These are phyloP conservation scores for Skeletonema potamos DNA, from an alignment of 108 stramenopile species.

Conservation along the genomic window DNA sequence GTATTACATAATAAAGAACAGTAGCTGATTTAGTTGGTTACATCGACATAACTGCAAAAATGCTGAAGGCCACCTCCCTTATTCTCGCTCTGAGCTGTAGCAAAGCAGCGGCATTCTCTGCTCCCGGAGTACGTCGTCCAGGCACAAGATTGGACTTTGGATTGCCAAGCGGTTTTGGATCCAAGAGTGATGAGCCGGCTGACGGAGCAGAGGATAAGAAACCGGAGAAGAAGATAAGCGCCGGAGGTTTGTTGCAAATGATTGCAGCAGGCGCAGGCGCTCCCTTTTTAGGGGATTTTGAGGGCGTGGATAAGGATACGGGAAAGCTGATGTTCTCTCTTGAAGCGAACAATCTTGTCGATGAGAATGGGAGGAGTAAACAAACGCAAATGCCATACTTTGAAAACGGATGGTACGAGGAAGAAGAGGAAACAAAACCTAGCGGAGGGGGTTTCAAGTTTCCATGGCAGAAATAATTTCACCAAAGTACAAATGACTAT, in stretches of 20 bases:
- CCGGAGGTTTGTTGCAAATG: constrained; percentile 65
- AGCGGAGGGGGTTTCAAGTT: constrained; percentile 44
- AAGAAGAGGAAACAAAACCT: constrained; percentile 58
- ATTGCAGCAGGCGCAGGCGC: constrained; percentile 82
- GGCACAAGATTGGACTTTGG: constrained; percentile 31
- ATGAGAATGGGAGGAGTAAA: constrained; percentile 80
- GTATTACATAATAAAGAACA: no score
- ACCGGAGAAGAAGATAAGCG: constrained; percentile 62
- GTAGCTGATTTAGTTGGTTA: no score
- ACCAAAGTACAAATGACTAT: not conserved
- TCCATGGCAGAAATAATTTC: constrained; percentile 34
- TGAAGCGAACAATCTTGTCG: constrained; percentile 88
- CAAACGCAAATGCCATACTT: constrained; percentile 89
- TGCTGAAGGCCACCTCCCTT: constrained; percentile 12
- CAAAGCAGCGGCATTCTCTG: constrained; percentile 12
- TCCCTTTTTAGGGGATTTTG: constrained; percentile 81
- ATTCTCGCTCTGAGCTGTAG: not conserved
- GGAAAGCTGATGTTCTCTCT: constrained; percentile 86
- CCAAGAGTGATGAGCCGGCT: constrained; percentile 6
- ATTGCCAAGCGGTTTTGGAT: constrained; percentile 15
- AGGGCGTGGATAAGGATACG: constrained; percentile 83
- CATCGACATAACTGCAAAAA: not conserved
- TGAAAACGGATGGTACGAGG: constrained; percentile 85
- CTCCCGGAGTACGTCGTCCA: not conserved
- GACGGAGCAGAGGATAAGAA: constrained; percentile 14